Evolutionary conservation across 345 rosid genomes (phyloP), one percentile per base, ranked within the genome.

Genomic region (Trapa incisa): DNA sequence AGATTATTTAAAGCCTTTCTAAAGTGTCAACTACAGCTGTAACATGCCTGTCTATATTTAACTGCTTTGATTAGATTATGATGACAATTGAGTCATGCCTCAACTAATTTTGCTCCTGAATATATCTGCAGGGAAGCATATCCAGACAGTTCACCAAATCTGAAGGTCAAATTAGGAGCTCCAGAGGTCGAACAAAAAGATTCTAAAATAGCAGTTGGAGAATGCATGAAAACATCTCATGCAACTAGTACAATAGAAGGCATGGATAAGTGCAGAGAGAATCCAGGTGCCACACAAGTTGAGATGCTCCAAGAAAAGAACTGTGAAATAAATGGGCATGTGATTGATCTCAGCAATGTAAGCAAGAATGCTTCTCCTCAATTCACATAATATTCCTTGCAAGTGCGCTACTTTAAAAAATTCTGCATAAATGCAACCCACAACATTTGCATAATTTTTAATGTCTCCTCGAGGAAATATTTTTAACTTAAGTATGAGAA

Each of bases 241-340:
- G 32, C 12, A 67, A 22, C 29, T 38, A 14, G 22, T 37, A 37
- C 47, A n/a, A 22, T 37, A 17, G 62, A 54, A 22, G 39, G 69
- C 33, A 17, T 41, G 43, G 75, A 56, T 5, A 63, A 56, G 62
- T 8, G 68, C 35, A 67, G 38, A 36, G 47, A 70, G 71, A n/a
- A 61, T 68, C 45, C 41, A 7, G 45, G 63, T 42, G 64, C 17
- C n/a, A 32, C 6, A 6, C 63, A 58, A 58, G 63, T 33, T 2
- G 33, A 32, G 37, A 3, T 35, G 0, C 14, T 58, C 38, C 37
- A 33, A 58, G 65, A 71, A 38, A 67, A 58, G 64, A 72, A 47
- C 15, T 43, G 67, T 56, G 52, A 36, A 72, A 33, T 41, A 22
- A 71, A 71, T 14, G 67, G 65, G 47, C 68, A 66, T 66, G 61